phyloP scores from a whole-genome alignment of 306 rosid species.

The Rosa multiflora region DNA sequence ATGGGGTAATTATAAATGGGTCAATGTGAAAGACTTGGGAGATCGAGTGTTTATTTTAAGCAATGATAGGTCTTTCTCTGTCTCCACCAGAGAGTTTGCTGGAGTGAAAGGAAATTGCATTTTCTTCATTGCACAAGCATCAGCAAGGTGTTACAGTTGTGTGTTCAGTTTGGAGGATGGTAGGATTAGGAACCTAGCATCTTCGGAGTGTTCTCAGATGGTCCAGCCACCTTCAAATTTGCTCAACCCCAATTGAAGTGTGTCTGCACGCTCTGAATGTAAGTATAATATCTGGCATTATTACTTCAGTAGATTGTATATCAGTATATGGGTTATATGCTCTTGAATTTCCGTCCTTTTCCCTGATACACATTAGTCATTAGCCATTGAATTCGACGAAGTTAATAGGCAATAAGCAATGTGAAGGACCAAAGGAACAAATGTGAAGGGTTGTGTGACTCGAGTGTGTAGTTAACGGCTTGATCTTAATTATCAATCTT shows the following conservation, averaged over 20 bases:
- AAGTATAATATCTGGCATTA: not conserved
- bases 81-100: not conserved
- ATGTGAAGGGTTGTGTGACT: no score
- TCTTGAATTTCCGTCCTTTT: not conserved
- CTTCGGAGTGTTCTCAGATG: not conserved
- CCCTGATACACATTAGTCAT: not conserved
- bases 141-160: no score
- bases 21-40: conserved; percentile 24
- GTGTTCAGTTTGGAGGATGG: not conserved
- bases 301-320: not conserved
- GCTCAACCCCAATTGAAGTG: not conserved
- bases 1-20: conserved; percentile 27
- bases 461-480: no score
- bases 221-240: conserved; percentile 6
- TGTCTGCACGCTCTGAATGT: not conserved
- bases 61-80: conserved; percentile 20
- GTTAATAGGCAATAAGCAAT: no score
- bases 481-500: not conserved
- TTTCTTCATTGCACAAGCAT: not conserved
- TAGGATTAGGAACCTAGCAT: not conserved
- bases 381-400: not conserved
- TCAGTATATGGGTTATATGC: no score
- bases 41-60: conserved; percentile 26
- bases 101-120: conserved; percentile 30
- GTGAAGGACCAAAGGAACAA: no score